Base-by-base conservation (phyloP, 352 stramenopile genomes). In the Pelagophyceae sp. region DNA sequence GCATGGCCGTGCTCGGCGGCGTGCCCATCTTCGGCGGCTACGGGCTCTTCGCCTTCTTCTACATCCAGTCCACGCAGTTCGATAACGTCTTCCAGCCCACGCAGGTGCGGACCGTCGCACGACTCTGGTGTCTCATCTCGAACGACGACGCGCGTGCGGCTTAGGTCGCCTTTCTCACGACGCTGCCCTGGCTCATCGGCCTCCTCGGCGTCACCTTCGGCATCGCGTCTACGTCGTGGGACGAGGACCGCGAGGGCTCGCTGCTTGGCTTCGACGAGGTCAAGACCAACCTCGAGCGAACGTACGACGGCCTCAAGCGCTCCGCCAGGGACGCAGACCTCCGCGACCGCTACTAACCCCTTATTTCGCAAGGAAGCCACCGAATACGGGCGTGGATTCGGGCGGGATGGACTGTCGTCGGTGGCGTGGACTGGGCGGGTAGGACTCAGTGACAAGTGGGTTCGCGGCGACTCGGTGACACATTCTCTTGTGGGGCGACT, bases 151-250 rank as follows among this genome's bases (percentile, higher is more conserved):
- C n/a, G n/a, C n/a, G n/a, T n/a, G n/a, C n/a, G n/a, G n/a, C n/a
- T n/a, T n/a, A n/a, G n/a, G n/a, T n/a, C n/a, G 86, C 86, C 0
- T 76, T 77, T 37, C 80, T 79, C 20, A 87, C 82, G n/a, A 85
- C 89, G 79, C 80, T 76, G 1, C 78, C 88, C 71, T 81, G 89
- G 38, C 81, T 75, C 0, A 33, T 87, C 61, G 80, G 84, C 33
- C 82, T 89, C 31, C 74, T 87, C 69, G 86, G 86, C 38, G 89
- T 90, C 72, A 88, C 83, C 2, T 90, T 87, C 76, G 88, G 85
- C 29, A 80, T 88, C 5, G 78, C 89, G 70, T 85, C 78, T 70
- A 79, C 85, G 31, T 88, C 83, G 23, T 90, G 86, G 86, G 86
- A 90, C 84, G 74, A 80, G 60, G 86, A 90, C 76, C 74, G 80